Evolutionary conservation across 371 early-diverging fungal species (phyloP).

Genomic region (Dichotomocladium elegans): DNA sequence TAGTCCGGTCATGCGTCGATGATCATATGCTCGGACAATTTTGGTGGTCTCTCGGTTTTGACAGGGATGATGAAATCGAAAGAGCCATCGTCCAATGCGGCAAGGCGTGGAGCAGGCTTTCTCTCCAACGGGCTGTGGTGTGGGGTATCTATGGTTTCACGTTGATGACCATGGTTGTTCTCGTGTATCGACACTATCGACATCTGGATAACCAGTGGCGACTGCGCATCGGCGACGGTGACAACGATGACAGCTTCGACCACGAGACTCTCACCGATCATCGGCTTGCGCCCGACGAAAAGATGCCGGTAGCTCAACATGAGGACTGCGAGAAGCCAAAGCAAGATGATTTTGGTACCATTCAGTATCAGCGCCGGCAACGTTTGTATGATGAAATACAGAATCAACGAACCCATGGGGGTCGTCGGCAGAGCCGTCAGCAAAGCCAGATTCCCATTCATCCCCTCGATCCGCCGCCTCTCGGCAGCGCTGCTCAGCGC

Average conservation of each 20-base stretch:
- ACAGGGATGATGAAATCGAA: background rate
- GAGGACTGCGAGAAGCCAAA: background rate
- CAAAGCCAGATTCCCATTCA: background rate
- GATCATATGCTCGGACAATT: background rate
- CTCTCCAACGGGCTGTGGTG: constrained; percentile 7
- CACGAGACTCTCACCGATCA: background rate
- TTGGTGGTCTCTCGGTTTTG: constrained; percentile 15
- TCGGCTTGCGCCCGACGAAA: no score
- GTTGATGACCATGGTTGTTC: background rate
- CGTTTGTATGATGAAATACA: background rate
- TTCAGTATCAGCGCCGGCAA: background rate
- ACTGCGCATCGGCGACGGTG: background rate
- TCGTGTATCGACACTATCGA: background rate
- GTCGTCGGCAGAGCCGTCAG: background rate
- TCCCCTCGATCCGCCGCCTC: constrained; percentile 9
- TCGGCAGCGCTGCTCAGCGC: background rate
- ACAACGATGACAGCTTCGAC: background rate
- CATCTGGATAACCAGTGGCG: background rate
- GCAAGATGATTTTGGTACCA: background rate
- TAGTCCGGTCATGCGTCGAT: constrained; percentile 3
- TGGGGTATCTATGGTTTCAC: constrained; percentile 11
- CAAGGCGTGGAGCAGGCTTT: constrained; percentile 1
- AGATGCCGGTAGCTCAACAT: background rate
- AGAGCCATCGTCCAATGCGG: background rate
- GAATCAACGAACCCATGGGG: background rate